Base-by-base conservation (phyloP, 192 early-diverging fungal genomes). In the Coemansia sp. region DNA sequence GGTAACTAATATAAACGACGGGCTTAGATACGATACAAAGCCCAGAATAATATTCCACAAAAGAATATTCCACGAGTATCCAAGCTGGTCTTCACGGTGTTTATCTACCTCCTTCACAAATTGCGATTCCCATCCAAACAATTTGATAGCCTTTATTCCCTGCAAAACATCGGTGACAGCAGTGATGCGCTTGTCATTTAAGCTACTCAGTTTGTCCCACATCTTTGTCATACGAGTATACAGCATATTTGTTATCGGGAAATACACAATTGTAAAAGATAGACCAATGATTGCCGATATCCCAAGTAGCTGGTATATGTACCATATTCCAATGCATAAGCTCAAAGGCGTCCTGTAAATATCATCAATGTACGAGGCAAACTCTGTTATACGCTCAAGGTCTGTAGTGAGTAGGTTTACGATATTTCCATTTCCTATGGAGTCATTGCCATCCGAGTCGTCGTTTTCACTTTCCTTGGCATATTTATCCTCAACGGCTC, bases 131-230 rank as follows among this genome's bases (percentile, higher is more conserved):
- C n/a, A n/a, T n/a, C n/a, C n/a, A n/a, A n/a, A n/a, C n/a, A n/a
- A n/a, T n/a, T n/a, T n/a, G n/a, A n/a, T n/a, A 33, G 95, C 90
- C n/a, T 92, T 85, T 35, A 97, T 95, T 36, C 92, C 93, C 73
- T 92, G 84, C 33, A 94, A 73, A 36, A 91, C 77, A 73, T 96
- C 93, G 60, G 91, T 95, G 44, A 91, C 87, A 36, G 84, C 72
- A 38, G 86, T 85, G 38, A 95, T 77, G 20, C 94, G 85, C 57
- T 87, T 86, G 64, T 94, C 92, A 33, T 80, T 77, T 24, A 85
- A 72, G 0, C 64, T 58, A 52, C 67, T 86, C 5, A 85, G 55
- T 23, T 71, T 72, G 18, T 81, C 73, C 64, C 88, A 84, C 72
- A 84, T 55, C 38, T 67, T 75, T 46, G 71, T 72, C 10, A 80